phyloP scores from a whole-genome alignment of 1,284 basidiomycete genomes.

The Tylopilus orsonianus region DNA sequence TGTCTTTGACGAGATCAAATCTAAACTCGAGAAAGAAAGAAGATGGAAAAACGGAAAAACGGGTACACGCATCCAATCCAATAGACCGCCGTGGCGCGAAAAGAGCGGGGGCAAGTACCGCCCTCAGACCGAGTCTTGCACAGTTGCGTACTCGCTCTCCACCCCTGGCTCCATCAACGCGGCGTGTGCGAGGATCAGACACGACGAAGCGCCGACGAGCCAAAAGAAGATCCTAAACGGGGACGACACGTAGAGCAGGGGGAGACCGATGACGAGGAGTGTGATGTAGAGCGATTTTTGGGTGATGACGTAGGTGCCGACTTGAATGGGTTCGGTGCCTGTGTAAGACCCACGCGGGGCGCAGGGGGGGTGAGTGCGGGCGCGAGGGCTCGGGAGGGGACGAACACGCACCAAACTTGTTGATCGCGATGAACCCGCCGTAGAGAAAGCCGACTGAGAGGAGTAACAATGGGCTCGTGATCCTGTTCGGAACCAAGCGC shows the following conservation, averaged over 20 bases:
- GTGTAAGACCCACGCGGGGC: not conserved
- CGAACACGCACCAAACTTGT: constrained; percentile 83
- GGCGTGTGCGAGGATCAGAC: constrained; percentile 81
- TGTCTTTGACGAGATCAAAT: not conserved
- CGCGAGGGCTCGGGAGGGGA: constrained; percentile 1
- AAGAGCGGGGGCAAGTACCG: too few species aligned
- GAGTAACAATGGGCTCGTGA: constrained; percentile 82
- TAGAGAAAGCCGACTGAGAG: constrained; percentile 87
- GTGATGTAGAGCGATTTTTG: constrained; percentile 81
- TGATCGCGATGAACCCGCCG: constrained; percentile 89
- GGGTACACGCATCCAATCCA: not conserved
- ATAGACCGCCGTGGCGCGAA: too few species aligned
- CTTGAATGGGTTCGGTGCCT: constrained; percentile 78
- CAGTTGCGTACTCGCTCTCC: constrained; percentile 83
- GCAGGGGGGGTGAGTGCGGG: constrained; percentile 2
- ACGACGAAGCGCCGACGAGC: constrained; percentile 72
- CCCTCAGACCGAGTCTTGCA: constrained; percentile 62
- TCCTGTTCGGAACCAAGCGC: constrained; percentile 28
- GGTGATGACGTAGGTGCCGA: constrained; percentile 77
- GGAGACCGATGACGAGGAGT: constrained; percentile 78
- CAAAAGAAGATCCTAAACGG: constrained; percentile 76
- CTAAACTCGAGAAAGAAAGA: not conserved
- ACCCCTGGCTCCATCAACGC: constrained; percentile 84
- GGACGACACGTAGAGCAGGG: constrained; percentile 66
- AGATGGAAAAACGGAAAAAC: too few species aligned